Conservation (phyloP, 768 basidiomycete species). For the Boletus vermiculosoides region DNA sequence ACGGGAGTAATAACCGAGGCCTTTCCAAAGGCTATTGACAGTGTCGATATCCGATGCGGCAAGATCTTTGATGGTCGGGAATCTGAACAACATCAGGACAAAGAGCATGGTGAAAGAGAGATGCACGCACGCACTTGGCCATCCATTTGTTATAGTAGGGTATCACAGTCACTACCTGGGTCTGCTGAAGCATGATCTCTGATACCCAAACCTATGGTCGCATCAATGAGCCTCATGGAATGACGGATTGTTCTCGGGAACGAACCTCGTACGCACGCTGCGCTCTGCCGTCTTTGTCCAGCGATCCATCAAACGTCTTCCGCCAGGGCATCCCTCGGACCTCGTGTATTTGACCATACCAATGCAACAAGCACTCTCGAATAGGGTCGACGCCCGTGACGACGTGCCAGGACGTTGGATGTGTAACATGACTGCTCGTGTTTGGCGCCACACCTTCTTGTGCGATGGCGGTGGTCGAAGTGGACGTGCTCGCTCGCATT, state of each 20-base stretch:
- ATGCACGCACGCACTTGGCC: slow-evolving; percentile 50
- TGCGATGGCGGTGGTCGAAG: background rate
- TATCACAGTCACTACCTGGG: slow-evolving; percentile 90
- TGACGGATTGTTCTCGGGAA: background rate
- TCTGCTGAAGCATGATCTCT: slow-evolving; percentile 97
- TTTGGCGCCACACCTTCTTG: background rate
- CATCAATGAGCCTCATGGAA: background rate
- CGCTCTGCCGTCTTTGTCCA: slow-evolving; percentile 57
- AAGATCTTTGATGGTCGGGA: slow-evolving; percentile 77
- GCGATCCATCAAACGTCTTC: slow-evolving; percentile 58
- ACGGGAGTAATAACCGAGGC: slow-evolving; percentile 87
- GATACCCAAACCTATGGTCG: slow-evolving; percentile 73
- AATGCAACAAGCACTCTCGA: slow-evolving; percentile 52
- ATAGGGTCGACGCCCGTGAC: slow-evolving; percentile 41
- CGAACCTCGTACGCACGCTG: slow-evolving; percentile 91
- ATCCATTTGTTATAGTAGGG: slow-evolving; percentile 93
- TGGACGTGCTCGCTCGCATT: slow-evolving; percentile 10
- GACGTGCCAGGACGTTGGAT: slow-evolving; percentile 49
- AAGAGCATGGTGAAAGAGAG: background rate
- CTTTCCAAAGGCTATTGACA: slow-evolving; percentile 90
- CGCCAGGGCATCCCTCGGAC: slow-evolving; percentile 91
- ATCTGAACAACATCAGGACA: slow-evolving; percentile 42
- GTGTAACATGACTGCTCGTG: slow-evolving; percentile 19
- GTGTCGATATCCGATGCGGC: slow-evolving; percentile 74
- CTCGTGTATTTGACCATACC: slow-evolving; percentile 71